These are phyloP conservation scores for Aspergillus funiculosus DNA, from an alignment of 495 filamentous ascomycete species.

Conservation along the genomic window DNA sequence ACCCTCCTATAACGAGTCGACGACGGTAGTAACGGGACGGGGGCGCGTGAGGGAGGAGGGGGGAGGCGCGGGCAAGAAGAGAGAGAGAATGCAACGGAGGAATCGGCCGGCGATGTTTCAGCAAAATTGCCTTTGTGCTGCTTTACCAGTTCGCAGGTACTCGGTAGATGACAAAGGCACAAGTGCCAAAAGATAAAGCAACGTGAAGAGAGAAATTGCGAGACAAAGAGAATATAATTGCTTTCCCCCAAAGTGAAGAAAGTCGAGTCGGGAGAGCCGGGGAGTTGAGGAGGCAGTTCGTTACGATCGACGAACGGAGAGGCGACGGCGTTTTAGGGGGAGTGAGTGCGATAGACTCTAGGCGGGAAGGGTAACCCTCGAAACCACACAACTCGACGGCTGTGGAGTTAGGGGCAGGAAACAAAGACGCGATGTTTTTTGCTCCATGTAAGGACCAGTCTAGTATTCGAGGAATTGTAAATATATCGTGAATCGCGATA, in stretches of 20 bases:
- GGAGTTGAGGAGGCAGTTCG: conserved; percentile 10
- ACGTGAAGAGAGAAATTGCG: not conserved
- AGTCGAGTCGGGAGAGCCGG: conserved; percentile 9
- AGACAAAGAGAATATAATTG: conserved; percentile 5
- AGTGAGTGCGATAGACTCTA: conserved; percentile 24
- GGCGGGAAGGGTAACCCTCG: conserved; percentile 22
- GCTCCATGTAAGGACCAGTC: conserved; percentile 20
- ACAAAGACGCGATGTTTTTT: conserved; percentile 9
- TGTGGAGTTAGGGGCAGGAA: conserved; percentile 4
- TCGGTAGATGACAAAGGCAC: conserved; percentile 7
- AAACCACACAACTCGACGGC: conserved; percentile 19
- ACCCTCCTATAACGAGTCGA: conserved; percentile 1
- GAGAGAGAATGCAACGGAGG: conserved; percentile 17
- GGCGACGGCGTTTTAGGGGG: conserved; percentile 22
- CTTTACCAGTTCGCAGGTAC: conserved; percentile 10
- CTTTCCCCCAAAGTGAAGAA: conserved; percentile 1
- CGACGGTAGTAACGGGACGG: not conserved
- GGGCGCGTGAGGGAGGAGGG: conserved; percentile 1
- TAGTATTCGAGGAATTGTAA: conserved; percentile 6
- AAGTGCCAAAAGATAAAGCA: conserved; percentile 4
- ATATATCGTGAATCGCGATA: conserved; percentile 8
- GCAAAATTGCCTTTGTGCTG: conserved; percentile 22
- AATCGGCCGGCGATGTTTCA: conserved; percentile 23
- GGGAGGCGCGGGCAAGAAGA: conserved; percentile 11
- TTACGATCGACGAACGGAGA: conserved; percentile 18